Base-by-base conservation (phyloP, 768 basidiomycete genomes). In the Amanita rimosa region DNA sequence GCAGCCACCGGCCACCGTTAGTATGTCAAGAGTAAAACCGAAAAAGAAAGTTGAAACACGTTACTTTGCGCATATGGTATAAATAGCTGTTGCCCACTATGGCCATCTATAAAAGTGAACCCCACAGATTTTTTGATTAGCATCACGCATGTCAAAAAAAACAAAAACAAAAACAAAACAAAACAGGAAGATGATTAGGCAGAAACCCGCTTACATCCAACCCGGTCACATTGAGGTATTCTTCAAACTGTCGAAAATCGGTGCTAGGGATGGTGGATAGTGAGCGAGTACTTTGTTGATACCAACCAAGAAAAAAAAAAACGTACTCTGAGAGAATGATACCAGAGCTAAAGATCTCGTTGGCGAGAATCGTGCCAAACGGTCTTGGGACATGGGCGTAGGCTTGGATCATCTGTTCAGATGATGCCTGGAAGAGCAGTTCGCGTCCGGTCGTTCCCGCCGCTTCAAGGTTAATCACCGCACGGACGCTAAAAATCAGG, bases 401-500 rank as follows among this genome's bases (percentile, higher is more conserved):
- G 0, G 91, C 93, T 42, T 84, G 74, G 4, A 96, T 87, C 94
- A 98, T 96, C 63, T 96, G 79, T 58, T 90, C 79, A 4, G 88
- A 91, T 0, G 93, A 97, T 0, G 93, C 95, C 69, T 98, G 95
- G 71, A 98, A 98, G 13, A 97, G 75, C 6, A 97, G 66, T 57
- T 93, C 93, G 22, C 81, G 85, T 0, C 95, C 93, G 5, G 78
- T 81, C 1, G 83, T 82, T 0, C 94, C 95, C 34, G 90, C 91
- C 53, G 88, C 93, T 85, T 98, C 94, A 3, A 98, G 72, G 58
- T 98, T 97, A 58, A 97, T 79, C 3, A 81, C 81, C 1, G 90
- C 89, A 9, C 87, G 79, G 8, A 96, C 81, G 21, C 85, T 91
- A 47, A 7, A 41, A 42, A 53, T 22, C 9, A 19, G 37, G 7